phyloP scores from a whole-genome alignment of 192 early-diverging fungal genomes.

The Geranomyces michiganensis region DNA sequence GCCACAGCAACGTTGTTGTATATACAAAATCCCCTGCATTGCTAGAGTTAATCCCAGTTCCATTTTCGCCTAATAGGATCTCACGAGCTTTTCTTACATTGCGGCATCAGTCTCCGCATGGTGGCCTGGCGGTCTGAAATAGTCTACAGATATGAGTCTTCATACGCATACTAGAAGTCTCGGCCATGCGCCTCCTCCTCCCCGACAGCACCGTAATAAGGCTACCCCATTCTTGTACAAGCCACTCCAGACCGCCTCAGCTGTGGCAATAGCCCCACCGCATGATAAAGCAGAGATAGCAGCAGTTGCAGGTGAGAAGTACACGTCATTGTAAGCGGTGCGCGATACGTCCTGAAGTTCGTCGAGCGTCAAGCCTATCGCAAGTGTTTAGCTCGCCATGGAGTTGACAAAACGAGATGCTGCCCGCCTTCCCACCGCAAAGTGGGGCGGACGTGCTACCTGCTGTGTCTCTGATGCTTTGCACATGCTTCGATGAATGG shows the following conservation, averaged over 20 bases:
- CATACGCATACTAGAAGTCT: too few relatives aligned
- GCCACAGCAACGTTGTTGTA: conserved; percentile 91
- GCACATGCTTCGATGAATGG: conserved; percentile 16
- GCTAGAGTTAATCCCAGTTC: background rate
- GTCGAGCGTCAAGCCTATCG: conserved; percentile 8
- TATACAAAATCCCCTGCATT: conserved; percentile 84
- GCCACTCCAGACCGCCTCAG: conserved; percentile 68
- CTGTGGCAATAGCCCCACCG: conserved; percentile 74
- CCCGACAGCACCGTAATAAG: conserved; percentile 66
- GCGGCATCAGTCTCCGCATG: conserved; percentile 75
- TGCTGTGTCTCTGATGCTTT: conserved; percentile 17
- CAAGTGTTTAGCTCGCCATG: background rate
- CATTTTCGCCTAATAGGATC: background rate
- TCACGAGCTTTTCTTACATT: conserved; percentile 12
- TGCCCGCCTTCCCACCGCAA: background rate
- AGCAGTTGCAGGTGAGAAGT: conserved; percentile 27
- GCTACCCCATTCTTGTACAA: conserved; percentile 78
- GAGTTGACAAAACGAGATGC: background rate
- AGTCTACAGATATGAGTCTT: background rate
- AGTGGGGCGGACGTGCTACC: background rate
- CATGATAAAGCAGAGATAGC: conserved; percentile 66
- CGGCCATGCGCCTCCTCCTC: too few relatives aligned
- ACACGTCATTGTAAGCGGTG: conserved; percentile 36
- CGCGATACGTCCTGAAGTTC: conserved; percentile 2
- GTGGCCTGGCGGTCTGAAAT: conserved; percentile 84